Evolutionary conservation across 2,329 filamentous ascomycete species (phyloP), one percentile per base, ranked within the genome.

Genomic region (Talaromyces atroroseus): DNA sequence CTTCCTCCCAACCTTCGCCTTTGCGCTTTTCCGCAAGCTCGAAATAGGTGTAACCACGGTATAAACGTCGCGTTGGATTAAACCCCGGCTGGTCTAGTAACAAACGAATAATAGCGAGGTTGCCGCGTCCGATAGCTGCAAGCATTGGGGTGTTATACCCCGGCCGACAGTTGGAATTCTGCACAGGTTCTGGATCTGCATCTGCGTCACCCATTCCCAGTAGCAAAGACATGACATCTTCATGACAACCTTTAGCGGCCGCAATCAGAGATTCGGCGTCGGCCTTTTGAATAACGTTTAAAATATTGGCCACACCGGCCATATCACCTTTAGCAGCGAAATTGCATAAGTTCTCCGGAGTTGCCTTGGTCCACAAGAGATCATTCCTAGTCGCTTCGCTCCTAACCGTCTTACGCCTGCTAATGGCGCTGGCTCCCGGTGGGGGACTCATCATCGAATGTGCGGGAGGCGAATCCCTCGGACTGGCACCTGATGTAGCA

Each of bases 101-200:
- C 11, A 96, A 76, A 57, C 88, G 83, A 46, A 99, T 84, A 57
- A 96, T 90, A 62, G 90, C 88, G 50, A 94, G 81, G 64, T 96
- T 94, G 4, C 83, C 84, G 63, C 92, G 88, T 16, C 94, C 92
- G 62, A 99, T 96, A 1, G 94, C 92, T 58, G 92, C 91, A 38
- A 96, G 82, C 79, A 99, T 95, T 1, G 94, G 94, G 1, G 92
- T 97, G 52, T 92, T 88, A 65, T 89, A 86, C 57, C 94, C 91
- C 44, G 80, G 74, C 58, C 82, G 77, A 29, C 80, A 79, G 58
- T 76, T 76, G 49, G 63, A 62, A 16, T 70, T 71, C 8, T 77
- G 66, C 48, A 91, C 72, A 12, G 89, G 83, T 6, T 81, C 78
- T 32, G 90, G 90, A 64, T 94, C 89, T 7, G 82, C 79, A 64